Evolutionary conservation across 2,329 filamentous ascomycete genomes (phyloP).

Genomic region (Neonectria coccinea): DNA sequence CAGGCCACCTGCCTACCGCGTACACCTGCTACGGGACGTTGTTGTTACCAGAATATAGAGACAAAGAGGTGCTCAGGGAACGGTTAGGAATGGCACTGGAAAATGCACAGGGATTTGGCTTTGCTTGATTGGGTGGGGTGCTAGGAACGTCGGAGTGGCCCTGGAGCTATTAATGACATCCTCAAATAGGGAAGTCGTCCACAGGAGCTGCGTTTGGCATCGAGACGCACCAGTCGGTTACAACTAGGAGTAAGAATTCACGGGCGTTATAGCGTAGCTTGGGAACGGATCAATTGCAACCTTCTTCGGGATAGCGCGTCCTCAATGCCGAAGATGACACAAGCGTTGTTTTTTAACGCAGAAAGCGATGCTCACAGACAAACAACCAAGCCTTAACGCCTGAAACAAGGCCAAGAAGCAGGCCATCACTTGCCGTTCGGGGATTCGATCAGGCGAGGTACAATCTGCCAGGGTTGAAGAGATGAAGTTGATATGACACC

Average conservation of each 20-base stretch:
- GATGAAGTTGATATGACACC: not conserved
- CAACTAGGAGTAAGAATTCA: conserved; percentile 8
- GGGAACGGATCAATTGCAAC: conserved; percentile 19
- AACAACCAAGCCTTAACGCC: not conserved
- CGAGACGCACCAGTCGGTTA: conserved; percentile 2
- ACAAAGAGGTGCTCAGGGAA: conserved; percentile 75
- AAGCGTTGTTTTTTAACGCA: not conserved
- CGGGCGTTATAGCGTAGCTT: conserved; percentile 12
- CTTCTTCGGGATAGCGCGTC: conserved; percentile 3
- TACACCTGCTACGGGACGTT: conserved; percentile 95
- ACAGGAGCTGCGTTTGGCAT: not conserved
- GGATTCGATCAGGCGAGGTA: not conserved
- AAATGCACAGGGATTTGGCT: conserved; percentile 90
- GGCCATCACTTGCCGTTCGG: not conserved
- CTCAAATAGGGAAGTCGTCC: not conserved
- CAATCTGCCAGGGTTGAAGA: not conserved
- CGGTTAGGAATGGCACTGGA: conserved; percentile 88
- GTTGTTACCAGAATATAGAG: conserved; percentile 84
- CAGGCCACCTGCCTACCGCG: conserved; percentile 79
- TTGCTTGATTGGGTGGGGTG: conserved; percentile 63
- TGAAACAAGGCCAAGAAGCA: not conserved
- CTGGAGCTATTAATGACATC: conserved; percentile 5
- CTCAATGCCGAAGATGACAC: not conserved
- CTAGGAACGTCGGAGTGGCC: not conserved
- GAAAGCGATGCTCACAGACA: not conserved